Evolutionary conservation across 495 filamentous ascomycete species (phyloP).

Genomic region (Hypoxylon subgilvum): DNA sequence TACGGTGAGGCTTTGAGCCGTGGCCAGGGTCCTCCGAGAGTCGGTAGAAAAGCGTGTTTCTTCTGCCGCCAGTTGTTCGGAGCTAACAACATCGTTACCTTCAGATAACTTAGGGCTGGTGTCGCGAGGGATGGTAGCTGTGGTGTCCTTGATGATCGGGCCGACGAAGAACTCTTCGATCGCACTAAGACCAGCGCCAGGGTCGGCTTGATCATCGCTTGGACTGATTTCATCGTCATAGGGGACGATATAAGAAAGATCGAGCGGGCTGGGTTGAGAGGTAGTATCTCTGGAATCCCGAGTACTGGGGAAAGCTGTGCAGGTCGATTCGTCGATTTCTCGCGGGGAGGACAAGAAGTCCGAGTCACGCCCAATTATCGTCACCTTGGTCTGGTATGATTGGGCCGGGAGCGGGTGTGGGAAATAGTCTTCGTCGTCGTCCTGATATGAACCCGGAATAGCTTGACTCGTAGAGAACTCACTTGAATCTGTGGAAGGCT

Average conservation of each 20-base stretch:
- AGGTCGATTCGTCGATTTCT: constrained; percentile 23
- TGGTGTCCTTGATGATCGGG: constrained; percentile 31
- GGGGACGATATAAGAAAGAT: constrained; percentile 11
- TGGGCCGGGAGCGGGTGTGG: constrained; percentile 45
- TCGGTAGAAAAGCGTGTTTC: constrained; percentile 36
- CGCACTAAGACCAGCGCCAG: constrained; percentile 37
- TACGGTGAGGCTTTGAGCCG: constrained; percentile 44
- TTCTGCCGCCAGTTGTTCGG: constrained; percentile 20
- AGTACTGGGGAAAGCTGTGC: neutral
- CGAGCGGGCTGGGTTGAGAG: constrained; percentile 12
- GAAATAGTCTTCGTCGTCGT: constrained; percentile 47
- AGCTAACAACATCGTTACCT: constrained; percentile 12
- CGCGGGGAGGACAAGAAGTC: constrained; percentile 46
- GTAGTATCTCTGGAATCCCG: constrained; percentile 6
- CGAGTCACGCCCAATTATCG: constrained; percentile 50
- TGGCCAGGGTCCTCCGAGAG: constrained; percentile 38
- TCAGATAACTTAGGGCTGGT: constrained; percentile 12
- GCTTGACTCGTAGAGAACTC: constrained; percentile 31
- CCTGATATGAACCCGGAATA: constrained; percentile 26
- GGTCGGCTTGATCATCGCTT: constrained; percentile 26
- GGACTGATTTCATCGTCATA: constrained; percentile 11
- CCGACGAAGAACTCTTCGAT: constrained; percentile 39
- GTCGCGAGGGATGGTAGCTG: constrained; percentile 17
- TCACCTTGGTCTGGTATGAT: constrained; percentile 51
- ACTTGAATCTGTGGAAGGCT: constrained; percentile 7